Evolutionary conservation across 2,329 filamentous ascomycete species (phyloP), one percentile per base, ranked within the genome.

Genomic region (Purpureocillium takamizusanense): DNA sequence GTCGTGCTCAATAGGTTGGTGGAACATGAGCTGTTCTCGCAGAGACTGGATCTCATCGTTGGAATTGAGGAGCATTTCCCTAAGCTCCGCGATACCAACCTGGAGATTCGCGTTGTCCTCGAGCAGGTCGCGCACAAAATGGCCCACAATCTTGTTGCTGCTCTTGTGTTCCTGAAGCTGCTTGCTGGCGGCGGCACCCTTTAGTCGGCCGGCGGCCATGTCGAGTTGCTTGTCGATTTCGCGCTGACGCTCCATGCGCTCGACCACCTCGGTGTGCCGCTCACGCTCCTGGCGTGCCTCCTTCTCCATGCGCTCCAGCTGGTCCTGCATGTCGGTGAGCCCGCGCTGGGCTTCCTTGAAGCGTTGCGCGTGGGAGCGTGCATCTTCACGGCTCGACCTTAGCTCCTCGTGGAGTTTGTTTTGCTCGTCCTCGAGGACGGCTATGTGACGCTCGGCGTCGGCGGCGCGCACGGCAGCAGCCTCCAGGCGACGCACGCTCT

Each of bases 71-170:
- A 98, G 71, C 78, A 98, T 81, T 56, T 95, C 89, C 14, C 89
- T 76, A 35, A 98, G 66, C 63, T 98, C 92, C 37, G 89, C 78
- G 42, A 97, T 94, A 13, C 88, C 88, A 45, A 92, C 74, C 58
- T 98, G 92, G 33, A 98, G 67, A 50, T 87, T 95, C 9, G 89
- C 87, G 54, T 98, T 98, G 59, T 98, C 92, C 52, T 94, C 83
- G 14, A 98, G 69, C 40, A 98, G 85, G 57, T 97, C 92, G 49
- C 89, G 87, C 40, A 98, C 92, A 51, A 98, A 97, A 54, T 94
- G 86, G 15, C 86, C 89, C n/a, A 97, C 86, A 29, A 94, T 86
- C 41, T 70, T 80, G 44, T 70, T 78, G 9, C 76, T 72, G 40
- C 66, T 67, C 47, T 75, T 74, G 23, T 74, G 70, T 4, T 73